Evolutionary conservation across 768 basidiomycete genomes (phyloP).

Genomic region (Russula foetens): DNA sequence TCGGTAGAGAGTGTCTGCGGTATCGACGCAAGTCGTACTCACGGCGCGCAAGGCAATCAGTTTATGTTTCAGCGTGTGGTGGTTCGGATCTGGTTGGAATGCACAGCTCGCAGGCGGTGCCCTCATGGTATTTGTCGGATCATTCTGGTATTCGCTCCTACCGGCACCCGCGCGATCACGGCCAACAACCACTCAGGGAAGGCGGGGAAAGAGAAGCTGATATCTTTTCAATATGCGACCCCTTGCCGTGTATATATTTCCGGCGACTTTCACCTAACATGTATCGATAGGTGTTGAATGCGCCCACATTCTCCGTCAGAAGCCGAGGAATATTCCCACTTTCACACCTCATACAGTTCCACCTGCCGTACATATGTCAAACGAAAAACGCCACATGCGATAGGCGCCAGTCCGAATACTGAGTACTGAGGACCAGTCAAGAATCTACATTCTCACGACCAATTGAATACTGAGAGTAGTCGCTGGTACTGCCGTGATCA

Average conservation of each 20-base stretch:
- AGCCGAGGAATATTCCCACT: background rate
- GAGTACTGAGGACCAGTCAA: background rate
- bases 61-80: conserved; percentile 77
- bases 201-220: background rate
- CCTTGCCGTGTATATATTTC: background rate
- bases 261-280: too few relatives aligned
- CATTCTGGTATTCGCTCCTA: conserved; percentile 41
- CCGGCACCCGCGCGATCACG: conserved; percentile 12
- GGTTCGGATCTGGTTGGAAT: conserved; percentile 72
- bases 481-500: conserved; percentile 4
- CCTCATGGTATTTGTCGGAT: conserved; percentile 64
- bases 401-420: background rate
- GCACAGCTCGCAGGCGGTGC: conserved; percentile 56
- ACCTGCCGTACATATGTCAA: background rate
- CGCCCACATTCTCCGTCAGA: background rate
- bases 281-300: too few relatives aligned
- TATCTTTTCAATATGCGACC: background rate
- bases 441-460: conserved; percentile 19
- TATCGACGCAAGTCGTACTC: conserved; percentile 74
- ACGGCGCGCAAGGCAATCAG: conserved; percentile 77
- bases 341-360: background rate
- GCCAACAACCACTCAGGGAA: conserved; percentile 4
- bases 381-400: background rate
- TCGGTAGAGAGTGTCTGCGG: conserved; percentile 60
- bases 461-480: background rate